A percentile compares a stretch with the other conserved stretches of the same genome.
These are phyloP conservation scores for Canna indica DNA, from an alignment of 176 grass and related monocot genomes.

Conservation along the genomic window DNA sequence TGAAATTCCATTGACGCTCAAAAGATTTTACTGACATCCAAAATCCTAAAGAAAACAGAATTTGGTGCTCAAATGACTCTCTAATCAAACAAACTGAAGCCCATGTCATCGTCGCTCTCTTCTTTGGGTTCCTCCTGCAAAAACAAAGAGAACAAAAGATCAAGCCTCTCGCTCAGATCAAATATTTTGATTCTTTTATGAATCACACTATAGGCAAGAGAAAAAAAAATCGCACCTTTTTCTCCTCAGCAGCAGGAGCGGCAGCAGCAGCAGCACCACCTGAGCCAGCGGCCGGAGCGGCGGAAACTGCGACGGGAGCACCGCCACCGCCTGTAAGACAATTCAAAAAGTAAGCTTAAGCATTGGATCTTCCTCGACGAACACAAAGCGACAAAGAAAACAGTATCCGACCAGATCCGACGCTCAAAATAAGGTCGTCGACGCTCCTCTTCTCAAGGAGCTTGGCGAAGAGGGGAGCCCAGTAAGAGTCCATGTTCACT, in stretches of 20 bases:
- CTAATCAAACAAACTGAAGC: not conserved
- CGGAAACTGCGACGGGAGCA: conserved; percentile 36
- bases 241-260: conserved; percentile 45
- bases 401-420: conserved; percentile 9
- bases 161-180: not conserved
- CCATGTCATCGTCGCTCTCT: conserved; percentile 1
- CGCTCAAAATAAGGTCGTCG: conserved; percentile 9
- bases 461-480: conserved; percentile 9
- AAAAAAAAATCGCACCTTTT: conserved; percentile 36
- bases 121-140: conserved; percentile 2
- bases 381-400: not conserved
- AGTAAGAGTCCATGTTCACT: conserved; percentile 12
- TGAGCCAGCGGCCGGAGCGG: conserved; percentile 35
- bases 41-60: not conserved
- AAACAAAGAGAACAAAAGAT: not conserved
- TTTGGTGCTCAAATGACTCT: not conserved
- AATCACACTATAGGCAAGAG: not conserved
- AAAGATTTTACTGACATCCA: too few species aligned
- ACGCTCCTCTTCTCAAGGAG: conserved; percentile 20
- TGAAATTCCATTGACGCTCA: too few species aligned
- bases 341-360: not conserved
- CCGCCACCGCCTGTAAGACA: conserved; percentile 26
- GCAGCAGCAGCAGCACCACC: conserved; percentile 24
- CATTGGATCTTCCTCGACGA: not conserved
- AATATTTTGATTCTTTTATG: not conserved